Conservation (phyloP, 129 eudicot species). For the Deinandra increscens region DNA sequence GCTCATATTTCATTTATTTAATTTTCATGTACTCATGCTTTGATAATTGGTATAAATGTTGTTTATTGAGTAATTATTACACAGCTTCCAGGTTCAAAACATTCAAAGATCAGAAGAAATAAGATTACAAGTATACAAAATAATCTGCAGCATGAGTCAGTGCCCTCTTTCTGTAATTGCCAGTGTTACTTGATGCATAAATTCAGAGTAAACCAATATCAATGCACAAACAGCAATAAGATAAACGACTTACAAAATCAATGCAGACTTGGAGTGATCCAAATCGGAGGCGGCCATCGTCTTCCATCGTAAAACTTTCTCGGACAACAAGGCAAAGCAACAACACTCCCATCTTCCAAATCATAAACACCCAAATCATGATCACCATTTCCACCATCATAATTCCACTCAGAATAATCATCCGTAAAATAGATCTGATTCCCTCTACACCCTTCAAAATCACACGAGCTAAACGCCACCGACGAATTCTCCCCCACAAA, state of each 20-base stretch:
- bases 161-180: too few relatives aligned
- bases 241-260: conserved; percentile 40
- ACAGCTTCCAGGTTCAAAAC: too few relatives aligned
- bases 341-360: conserved; percentile 62
- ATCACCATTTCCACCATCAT: conserved; percentile 55
- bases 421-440: conserved; percentile 68
- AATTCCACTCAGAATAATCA: conserved; percentile 70
- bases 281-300: conserved; percentile 66
- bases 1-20: too few relatives aligned
- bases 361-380: conserved; percentile 78
- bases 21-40: too few relatives aligned
- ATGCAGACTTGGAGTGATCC: conserved; percentile 73
- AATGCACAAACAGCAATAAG: too few relatives aligned
- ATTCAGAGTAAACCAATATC: too few relatives aligned
- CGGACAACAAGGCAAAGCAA: conserved; percentile 60
- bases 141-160: too few relatives aligned
- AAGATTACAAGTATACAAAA: too few relatives aligned
- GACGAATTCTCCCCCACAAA: conserved; percentile 82
- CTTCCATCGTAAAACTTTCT: conserved; percentile 42
- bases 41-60: too few relatives aligned
- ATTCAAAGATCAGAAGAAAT: too few relatives aligned
- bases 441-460: conserved; percentile 62
- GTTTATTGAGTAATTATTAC: too few relatives aligned
- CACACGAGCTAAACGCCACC: conserved; percentile 49
- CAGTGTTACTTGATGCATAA: too few relatives aligned